phyloP scores from a whole-genome alignment of 73 alveolate species.

The Breviolum minutum region DNA sequence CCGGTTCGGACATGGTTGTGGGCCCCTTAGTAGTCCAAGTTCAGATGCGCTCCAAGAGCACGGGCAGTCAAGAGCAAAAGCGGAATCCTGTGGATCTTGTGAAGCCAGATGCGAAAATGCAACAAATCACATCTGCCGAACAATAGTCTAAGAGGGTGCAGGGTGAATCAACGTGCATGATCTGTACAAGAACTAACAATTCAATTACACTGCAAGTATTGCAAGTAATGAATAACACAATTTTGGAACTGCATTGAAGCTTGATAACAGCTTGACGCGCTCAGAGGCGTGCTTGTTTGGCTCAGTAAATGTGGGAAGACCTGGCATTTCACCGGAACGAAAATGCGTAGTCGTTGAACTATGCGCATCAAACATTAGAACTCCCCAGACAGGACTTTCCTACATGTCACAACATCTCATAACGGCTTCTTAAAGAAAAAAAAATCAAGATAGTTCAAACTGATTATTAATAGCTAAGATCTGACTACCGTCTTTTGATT shows the following conservation, averaged over 20 bases:
- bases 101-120: too few species aligned
- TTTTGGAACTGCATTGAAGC: too few species aligned
- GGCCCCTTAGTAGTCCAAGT: neutral
- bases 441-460: neutral
- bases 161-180: neutral
- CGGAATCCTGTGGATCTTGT: too few species aligned
- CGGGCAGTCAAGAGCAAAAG: too few species aligned
- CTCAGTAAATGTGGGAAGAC: constrained; percentile 14
- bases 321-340: neutral
- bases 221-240: neutral
- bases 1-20: constrained; percentile 42
- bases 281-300: constrained; percentile 1
- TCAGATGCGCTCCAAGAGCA: neutral
- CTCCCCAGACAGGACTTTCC: too few species aligned
- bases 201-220: neutral
- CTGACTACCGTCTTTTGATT: too few species aligned
- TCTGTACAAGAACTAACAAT: neutral
- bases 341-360: too few species aligned
- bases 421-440: too few species aligned
- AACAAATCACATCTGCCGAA: neutral
- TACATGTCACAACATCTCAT: too few species aligned
- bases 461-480: neutral
- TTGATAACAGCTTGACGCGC: neutral
- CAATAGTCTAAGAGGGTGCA: neutral
- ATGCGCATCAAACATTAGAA: too few species aligned